Percentiles rank a stretch among this genome's conserved stretches.
Evolutionary conservation across 352 stramenopile species (phyloP).

Genomic region (Phytophthora agathidicida): DNA sequence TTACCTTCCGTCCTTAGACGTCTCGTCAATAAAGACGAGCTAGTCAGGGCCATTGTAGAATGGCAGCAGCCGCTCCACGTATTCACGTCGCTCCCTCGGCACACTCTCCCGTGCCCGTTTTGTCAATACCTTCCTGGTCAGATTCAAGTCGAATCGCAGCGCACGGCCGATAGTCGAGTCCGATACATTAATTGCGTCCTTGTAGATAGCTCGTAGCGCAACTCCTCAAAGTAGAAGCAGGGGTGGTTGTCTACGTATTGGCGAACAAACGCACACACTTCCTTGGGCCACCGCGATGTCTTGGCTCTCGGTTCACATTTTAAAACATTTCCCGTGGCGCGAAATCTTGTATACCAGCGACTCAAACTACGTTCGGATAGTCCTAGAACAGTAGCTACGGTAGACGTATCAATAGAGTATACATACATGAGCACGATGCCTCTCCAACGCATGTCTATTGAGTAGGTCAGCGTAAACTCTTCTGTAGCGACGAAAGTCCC

Average conservation of each 20-base stretch:
- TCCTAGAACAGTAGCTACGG: background rate
- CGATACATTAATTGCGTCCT: background rate
- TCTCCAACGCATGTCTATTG: conserved; percentile 18
- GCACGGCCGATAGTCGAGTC: conserved; percentile 14
- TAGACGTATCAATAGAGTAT: conserved; percentile 9
- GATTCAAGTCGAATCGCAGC: conserved; percentile 2
- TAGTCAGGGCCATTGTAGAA: conserved; percentile 30
- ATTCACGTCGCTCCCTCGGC: conserved; percentile 2
- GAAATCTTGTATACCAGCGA: conserved; percentile 5
- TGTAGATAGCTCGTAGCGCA: background rate
- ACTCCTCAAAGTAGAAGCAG: too few relatives aligned
- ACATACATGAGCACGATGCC: conserved; percentile 19
- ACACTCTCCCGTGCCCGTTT: conserved; percentile 15
- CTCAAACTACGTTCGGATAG: conserved; percentile 10
- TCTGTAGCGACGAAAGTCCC: background rate
- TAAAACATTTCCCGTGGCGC: conserved; percentile 2
- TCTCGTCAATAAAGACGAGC: too few relatives aligned
- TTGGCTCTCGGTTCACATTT: background rate
- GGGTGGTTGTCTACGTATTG: conserved; percentile 9
- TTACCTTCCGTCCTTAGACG: conserved; percentile 28
- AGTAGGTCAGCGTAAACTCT: conserved; percentile 17
- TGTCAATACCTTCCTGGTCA: conserved; percentile 13
- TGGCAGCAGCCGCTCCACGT: conserved; percentile 1
- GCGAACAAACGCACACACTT: conserved; percentile 8
- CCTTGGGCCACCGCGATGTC: conserved; percentile 1